Percentiles rank a stretch among this genome's conserved stretches.
Evolutionary conservation across 2,329 filamentous ascomycete genomes (phyloP).

Genomic region (Epichloe gansuensis): DNA sequence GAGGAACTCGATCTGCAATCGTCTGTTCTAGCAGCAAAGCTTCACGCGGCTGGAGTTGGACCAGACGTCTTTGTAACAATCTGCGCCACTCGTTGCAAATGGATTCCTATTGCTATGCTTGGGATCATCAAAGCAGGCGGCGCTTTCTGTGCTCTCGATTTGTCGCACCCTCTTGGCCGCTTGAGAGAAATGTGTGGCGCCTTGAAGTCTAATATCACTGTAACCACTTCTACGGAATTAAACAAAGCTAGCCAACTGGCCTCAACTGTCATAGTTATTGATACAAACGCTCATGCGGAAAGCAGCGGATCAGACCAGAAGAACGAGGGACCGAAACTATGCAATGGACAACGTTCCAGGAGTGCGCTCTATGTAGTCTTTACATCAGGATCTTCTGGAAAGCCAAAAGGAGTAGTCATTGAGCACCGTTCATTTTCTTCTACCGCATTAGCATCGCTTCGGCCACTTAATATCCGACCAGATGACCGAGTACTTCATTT

Average conservation of each 20-base stretch:
- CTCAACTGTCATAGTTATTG: not conserved
- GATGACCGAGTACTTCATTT: slow-evolving; percentile 4
- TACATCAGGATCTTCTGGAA: slow-evolving; percentile 38
- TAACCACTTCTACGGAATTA: not conserved
- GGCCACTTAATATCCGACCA: not conserved
- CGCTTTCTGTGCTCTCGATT: slow-evolving; percentile 19
- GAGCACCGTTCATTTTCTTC: slow-evolving; percentile 4
- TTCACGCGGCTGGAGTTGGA: not conserved
- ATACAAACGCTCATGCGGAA: not conserved
- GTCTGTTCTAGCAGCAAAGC: not conserved
- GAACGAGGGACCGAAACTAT: not conserved
- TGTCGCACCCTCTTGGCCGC: slow-evolving; percentile 5
- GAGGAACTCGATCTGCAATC: not conserved
- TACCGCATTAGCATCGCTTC: not conserved
- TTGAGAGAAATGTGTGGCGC: slow-evolving; percentile 4
- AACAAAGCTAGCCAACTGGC: not conserved
- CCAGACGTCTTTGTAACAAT: slow-evolving; percentile 10
- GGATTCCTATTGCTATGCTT: slow-evolving; percentile 13
- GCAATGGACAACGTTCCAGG: not conserved
- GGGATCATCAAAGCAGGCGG: slow-evolving; percentile 20
- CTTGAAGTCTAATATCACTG: slow-evolving; percentile 1
- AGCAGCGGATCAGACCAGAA: not conserved
- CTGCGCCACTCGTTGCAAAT: slow-evolving; percentile 16
- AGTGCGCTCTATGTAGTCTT: slow-evolving; percentile 28
- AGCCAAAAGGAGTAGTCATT: slow-evolving; percentile 26